A percentile compares a stretch with the other conserved stretches of the same genome.
Conservation (phyloP, 1,139 yeast genomes). For the Geotrichum restrictum region DNA sequence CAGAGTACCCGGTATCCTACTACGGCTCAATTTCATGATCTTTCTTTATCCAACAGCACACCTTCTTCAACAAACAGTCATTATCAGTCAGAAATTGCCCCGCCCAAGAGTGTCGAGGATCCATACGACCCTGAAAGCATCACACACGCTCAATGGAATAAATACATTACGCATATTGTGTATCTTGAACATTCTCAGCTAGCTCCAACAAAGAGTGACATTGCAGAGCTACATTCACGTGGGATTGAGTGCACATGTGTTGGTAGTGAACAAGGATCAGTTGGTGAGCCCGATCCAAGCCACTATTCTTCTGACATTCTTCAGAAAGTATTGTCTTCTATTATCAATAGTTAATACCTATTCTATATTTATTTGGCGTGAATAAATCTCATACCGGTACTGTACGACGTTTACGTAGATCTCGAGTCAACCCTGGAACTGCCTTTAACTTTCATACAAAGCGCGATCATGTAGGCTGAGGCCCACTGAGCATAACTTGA, state of each 20-base stretch:
- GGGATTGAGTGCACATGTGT: constrained; percentile 18
- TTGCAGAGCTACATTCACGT: constrained; percentile 7
- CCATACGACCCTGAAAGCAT: constrained; percentile 13
- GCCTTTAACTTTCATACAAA: too few relatives aligned
- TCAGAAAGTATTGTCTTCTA: not conserved
- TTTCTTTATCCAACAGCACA: not conserved
- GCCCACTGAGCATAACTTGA: too few relatives aligned
- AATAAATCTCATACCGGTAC: not conserved
- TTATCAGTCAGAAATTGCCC: not conserved
- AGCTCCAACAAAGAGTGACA: not conserved
- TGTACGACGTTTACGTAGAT: too few relatives aligned
- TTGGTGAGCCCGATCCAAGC: not conserved
- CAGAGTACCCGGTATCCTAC: not conserved
- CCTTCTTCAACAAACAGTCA: not conserved
- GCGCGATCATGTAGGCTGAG: too few relatives aligned
- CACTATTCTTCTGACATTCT: constrained; percentile 2
- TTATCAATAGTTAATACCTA: not conserved
- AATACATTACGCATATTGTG: constrained; percentile 20
- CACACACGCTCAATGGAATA: constrained; percentile 14
- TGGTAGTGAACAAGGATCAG: not conserved
- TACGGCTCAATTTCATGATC: not conserved
- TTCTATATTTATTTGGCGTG: not conserved
- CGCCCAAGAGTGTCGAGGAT: constrained; percentile 8
- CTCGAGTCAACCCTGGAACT: too few relatives aligned
- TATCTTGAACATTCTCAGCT: constrained; percentile 18